Conservation (phyloP, 1,139 yeast genomes). For the Yamadazyma aaseri region DNA sequence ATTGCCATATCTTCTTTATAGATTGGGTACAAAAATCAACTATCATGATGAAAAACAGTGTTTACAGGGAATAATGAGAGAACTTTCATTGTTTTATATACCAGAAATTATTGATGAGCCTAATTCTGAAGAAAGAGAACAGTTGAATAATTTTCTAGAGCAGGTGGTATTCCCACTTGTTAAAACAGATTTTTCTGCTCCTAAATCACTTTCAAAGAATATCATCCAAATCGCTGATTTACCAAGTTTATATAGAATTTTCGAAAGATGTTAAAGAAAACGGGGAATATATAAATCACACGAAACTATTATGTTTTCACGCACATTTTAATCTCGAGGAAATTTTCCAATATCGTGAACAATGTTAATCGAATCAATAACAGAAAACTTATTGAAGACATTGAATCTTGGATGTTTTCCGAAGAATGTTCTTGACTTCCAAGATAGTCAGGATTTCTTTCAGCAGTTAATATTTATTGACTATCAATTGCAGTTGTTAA, state of each 20-base stretch:
- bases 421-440: constrained; percentile 29
- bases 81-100: constrained; percentile 69
- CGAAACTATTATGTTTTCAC: background rate
- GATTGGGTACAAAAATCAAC: constrained; percentile 56
- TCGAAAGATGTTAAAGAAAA: constrained; percentile 82
- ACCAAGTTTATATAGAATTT: constrained; percentile 87
- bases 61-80: constrained; percentile 59
- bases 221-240: constrained; percentile 85
- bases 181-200: constrained; percentile 64
- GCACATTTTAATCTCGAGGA: constrained; percentile 1
- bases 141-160: constrained; percentile 45
- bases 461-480: constrained; percentile 40
- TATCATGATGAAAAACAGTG: constrained; percentile 71
- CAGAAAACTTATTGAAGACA: constrained; percentile 17
- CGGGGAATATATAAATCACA: constrained; percentile 1
- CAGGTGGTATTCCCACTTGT: constrained; percentile 64
- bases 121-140: constrained; percentile 20
- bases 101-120: constrained; percentile 52
- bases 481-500: constrained; percentile 36
- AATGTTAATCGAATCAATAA: constrained; percentile 14
- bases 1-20: constrained; percentile 63
- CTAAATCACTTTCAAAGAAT: constrained; percentile 48
- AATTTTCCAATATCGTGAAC: background rate
- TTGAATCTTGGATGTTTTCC: constrained; percentile 44
- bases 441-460: constrained; percentile 36